These are phyloP conservation scores for Penstemon newberryi DNA, from an alignment of 257 asterid species.

Conservation along the genomic window DNA sequence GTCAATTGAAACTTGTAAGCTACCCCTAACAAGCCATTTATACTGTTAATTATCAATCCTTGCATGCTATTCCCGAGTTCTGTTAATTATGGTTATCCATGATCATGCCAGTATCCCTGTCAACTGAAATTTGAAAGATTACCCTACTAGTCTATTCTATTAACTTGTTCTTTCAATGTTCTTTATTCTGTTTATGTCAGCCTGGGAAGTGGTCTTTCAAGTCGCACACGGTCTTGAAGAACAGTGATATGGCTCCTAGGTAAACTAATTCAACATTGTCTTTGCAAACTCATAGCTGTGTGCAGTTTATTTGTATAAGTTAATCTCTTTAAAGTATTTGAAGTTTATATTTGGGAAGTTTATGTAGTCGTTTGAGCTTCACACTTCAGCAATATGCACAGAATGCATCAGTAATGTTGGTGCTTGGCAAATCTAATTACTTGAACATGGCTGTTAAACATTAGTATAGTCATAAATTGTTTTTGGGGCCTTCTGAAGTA, in stretches of 20 bases:
- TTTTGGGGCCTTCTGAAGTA: neutral
- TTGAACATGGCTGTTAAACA: slow-evolving; percentile 5
- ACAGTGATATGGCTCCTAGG: slow-evolving; percentile 82
- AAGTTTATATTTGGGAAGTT: neutral
- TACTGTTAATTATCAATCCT: neutral
- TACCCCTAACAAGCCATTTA: slow-evolving; percentile 10
- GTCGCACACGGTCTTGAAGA: slow-evolving; percentile 84
- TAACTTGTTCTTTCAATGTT: neutral
- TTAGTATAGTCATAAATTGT: slow-evolving; percentile 2
- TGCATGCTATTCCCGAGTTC: neutral
- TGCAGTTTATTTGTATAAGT: slow-evolving; percentile 2
- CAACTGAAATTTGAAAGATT: neutral
- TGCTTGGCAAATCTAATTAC: slow-evolving; percentile 11
- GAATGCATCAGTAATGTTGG: neutral
- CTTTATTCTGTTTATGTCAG: slow-evolving; percentile 47
- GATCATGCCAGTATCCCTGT: neutral
- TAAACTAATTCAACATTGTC: slow-evolving; percentile 16
- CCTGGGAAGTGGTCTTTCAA: slow-evolving; percentile 91
- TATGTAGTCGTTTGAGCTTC: slow-evolving; percentile 6
- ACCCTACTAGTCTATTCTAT: neutral
- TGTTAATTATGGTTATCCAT: neutral
- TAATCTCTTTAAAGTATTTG: slow-evolving; percentile 1
- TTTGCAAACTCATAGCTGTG: slow-evolving; percentile 9
- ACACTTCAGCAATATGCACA: slow-evolving; percentile 6
- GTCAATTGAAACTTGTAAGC: slow-evolving; percentile 71